A percentile compares a stretch with the other conserved stretches of the same genome.
These are phyloP conservation scores for Cordyceps cicadae DNA, from an alignment of 2,329 filamentous ascomycete genomes.

Conservation along the genomic window DNA sequence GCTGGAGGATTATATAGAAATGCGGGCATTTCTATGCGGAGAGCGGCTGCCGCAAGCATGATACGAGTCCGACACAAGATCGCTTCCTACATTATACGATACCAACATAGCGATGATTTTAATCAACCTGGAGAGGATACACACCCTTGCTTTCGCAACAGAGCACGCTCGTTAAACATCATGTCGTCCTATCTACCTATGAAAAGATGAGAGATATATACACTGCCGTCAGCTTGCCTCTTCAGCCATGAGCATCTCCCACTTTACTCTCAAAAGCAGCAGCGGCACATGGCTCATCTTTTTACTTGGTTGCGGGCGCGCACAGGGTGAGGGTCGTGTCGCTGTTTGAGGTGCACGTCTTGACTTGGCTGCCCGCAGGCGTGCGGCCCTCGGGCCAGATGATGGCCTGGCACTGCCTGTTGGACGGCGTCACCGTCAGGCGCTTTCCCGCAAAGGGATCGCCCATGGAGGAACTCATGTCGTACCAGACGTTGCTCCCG, in stretches of 20 bases:
- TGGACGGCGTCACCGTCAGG: conserved; percentile 22
- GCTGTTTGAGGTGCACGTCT: conserved; percentile 24
- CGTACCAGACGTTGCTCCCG: conserved; percentile 28
- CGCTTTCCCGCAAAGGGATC: conserved; percentile 27
- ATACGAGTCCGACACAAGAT: not conserved
- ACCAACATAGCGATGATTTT: conserved; percentile 9
- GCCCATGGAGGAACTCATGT: conserved; percentile 33
- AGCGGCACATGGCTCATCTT: not conserved
- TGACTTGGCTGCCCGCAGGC: conserved; percentile 30
- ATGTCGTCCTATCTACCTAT: not conserved
- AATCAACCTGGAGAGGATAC: not conserved
- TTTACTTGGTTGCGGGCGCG: conserved; percentile 16
- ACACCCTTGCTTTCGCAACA: not conserved
- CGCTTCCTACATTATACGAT: not conserved
- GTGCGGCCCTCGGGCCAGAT: conserved; percentile 27
- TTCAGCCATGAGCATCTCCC: not conserved
- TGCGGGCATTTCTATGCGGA: not conserved
- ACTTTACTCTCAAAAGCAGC: not conserved
- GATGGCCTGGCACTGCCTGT: conserved; percentile 26
- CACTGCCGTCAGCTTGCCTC: not conserved
- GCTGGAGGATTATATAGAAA: not conserved
- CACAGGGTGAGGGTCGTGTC: conserved; percentile 31
- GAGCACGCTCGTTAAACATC: not conserved
- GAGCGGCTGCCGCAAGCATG: not conserved
- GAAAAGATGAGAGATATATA: not conserved